Conservation (phyloP, 164 flowering plant species). For the Kalanchoe fedtschenkoi region DNA sequence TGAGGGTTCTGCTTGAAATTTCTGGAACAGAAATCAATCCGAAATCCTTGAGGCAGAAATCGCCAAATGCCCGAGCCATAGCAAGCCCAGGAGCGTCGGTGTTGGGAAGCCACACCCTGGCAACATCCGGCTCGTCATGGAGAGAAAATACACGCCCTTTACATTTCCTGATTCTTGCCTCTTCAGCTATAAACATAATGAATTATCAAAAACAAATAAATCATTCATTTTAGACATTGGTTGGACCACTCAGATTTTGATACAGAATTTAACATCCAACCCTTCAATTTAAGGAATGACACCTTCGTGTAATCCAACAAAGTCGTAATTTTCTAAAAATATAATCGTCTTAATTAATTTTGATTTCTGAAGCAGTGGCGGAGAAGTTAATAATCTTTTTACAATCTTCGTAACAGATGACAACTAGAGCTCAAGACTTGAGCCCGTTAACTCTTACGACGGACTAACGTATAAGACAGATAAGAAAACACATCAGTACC, state of each 20-base stretch:
- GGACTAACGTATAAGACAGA: not conserved
- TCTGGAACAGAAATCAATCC: slow-evolving; percentile 8
- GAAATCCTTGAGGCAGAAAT: slow-evolving; percentile 8
- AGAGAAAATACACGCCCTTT: slow-evolving; percentile 9
- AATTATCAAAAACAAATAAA: not conserved
- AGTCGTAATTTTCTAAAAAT: not conserved
- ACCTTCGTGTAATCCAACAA: too few relatives aligned
- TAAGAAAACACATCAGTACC: slow-evolving; percentile 20
- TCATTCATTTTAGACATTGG: not conserved
- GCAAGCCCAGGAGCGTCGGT: slow-evolving; percentile 4
- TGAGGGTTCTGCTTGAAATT: not conserved
- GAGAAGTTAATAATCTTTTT: not conserved
- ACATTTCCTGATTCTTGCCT: slow-evolving; percentile 6
- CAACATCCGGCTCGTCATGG: slow-evolving; percentile 4
- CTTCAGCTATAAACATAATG: slow-evolving; percentile 3
- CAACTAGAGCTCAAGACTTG: not conserved
- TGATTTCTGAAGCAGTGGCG: not conserved
- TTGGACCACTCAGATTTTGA: too few relatives aligned
- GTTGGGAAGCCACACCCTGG: slow-evolving; percentile 7
- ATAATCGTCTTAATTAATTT: not conserved
- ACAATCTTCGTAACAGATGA: not conserved
- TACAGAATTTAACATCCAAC: too few relatives aligned
- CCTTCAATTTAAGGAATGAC: too few relatives aligned
- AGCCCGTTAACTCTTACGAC: not conserved
- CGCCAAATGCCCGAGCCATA: slow-evolving; percentile 10